Evolutionary conservation across 2,329 filamentous ascomycete species (phyloP), one percentile per base, ranked within the genome.

Genomic region (Neoascochyta sp.): DNA sequence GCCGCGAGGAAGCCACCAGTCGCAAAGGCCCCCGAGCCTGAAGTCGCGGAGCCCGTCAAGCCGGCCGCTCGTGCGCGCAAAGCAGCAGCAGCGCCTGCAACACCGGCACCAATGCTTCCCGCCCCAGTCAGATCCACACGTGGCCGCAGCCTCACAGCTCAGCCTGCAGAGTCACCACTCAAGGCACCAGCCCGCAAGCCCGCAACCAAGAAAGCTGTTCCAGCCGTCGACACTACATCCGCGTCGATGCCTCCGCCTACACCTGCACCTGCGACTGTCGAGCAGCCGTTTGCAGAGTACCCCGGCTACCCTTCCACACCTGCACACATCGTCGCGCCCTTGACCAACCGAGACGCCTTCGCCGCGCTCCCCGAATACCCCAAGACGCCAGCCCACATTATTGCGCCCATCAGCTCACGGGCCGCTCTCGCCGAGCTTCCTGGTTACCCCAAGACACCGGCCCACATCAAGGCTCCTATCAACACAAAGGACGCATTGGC

Each of bases 101-200:
- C 13, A 16, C 34, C 36, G 16, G 34, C 36, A 24, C 40, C 41
- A 12, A 34, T 33, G 12, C 34, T 40, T 19, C 23, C 20, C 10
- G 22, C 34, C 24, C 31, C 43, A 7, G 35, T 34, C 21, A 46
- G 46, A 25, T 33, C 45, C 13, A 51, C 46, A 20, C 48, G 52
- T 20, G 50, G 39, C 8, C 50, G 45, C 31, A 43, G 43, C 38
- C 43, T 30, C 20, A 38, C 43, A 11, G 32, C 30, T 12, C 27
- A 37, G 4, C 27, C 43, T 23, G 38, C 44, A 27, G 42, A 48
- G 6, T 56, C 52, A n/a, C 52, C 52, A 2, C 40, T 50, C 24
- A 52, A 50, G 31, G 36, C 42, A 16, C 50, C 50, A 11, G 49
- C 54, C 7, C 50, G 52, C 25, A 57, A 54, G 32, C 46, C 42